Percentiles rank a stretch among this genome's conserved stretches.
Evolutionary conservation across 2,329 filamentous ascomycete species (phyloP).

Genomic region (Penicillium verrucosum): DNA sequence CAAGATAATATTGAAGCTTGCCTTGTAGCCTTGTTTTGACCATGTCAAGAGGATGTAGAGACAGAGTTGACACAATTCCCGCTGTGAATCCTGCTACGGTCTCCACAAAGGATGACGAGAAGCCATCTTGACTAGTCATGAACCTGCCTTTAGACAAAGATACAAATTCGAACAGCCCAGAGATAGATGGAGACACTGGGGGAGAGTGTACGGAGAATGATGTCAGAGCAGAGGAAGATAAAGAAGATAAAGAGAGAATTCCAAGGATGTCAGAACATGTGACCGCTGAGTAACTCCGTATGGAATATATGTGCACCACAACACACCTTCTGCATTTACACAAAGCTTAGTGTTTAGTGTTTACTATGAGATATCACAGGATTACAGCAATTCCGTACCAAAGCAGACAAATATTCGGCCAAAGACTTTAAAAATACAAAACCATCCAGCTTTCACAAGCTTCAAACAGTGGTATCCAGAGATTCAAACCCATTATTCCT

Average conservation of each 20-base stretch:
- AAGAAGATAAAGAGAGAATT: neutral
- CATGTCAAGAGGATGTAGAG: constrained; percentile 88
- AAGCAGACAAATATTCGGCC: neutral
- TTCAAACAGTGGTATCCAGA: neutral
- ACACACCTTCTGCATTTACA: neutral
- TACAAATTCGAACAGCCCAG: neutral
- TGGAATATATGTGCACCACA: neutral
- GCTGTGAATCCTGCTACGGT: constrained; percentile 85
- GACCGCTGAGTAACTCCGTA: neutral
- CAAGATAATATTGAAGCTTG: constrained; percentile 39
- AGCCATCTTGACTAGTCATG: constrained; percentile 50
- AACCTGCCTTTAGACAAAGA: constrained; percentile 19
- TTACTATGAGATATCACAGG: neutral
- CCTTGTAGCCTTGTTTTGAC: constrained; percentile 95
- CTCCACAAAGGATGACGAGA: constrained; percentile 78
- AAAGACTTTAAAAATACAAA: constrained; percentile 5
- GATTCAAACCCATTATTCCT: neutral
- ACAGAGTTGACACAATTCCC: constrained; percentile 79
- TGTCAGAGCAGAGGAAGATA: neutral
- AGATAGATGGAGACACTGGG: neutral
- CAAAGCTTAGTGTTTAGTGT: neutral
- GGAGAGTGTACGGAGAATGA: neutral
- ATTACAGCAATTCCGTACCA: neutral
- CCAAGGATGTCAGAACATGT: neutral
- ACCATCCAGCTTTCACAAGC: neutral